Percentiles rank a stretch among this genome's conserved stretches.
Evolutionary conservation across 495 filamentous ascomycete genomes (phyloP).

Genomic region (Apiosordaria backusii): DNA sequence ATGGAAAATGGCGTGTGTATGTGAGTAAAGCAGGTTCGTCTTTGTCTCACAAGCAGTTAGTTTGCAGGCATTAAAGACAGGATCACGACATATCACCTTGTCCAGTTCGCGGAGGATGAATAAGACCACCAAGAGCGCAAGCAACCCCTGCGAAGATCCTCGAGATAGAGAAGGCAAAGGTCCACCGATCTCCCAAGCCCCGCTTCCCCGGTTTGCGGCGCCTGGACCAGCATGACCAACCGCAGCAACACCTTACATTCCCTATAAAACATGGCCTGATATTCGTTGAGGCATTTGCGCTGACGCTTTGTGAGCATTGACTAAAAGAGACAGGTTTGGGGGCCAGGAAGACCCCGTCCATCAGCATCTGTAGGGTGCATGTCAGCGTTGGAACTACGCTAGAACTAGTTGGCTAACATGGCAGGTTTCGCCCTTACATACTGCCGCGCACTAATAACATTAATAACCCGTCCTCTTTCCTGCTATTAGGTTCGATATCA

Average conservation of each 20-base stretch:
- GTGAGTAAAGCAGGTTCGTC: neutral
- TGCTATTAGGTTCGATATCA: neutral
- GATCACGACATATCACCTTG: neutral
- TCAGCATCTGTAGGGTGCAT: too few species aligned
- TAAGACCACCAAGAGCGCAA: neutral
- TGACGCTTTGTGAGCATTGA: neutral
- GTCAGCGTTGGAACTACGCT: neutral
- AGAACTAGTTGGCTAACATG: neutral
- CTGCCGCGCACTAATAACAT: neutral
- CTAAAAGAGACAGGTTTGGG: neutral
- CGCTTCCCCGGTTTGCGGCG: constrained; percentile 23
- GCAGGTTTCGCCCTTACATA: neutral
- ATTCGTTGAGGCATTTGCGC: neutral
- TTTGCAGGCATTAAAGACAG: neutral
- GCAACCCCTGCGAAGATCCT: constrained; percentile 7
- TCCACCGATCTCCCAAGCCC: constrained; percentile 5
- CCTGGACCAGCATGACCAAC: constrained; percentile 2
- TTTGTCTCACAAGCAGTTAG: neutral
- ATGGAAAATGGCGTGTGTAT: neutral
- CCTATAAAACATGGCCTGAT: neutral
- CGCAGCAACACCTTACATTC: neutral
- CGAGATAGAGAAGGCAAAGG: neutral
- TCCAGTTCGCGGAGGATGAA: neutral
- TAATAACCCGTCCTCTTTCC: neutral
- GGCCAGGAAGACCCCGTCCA: neutral